These are phyloP conservation scores for Zymoseptoria brevis DNA, from an alignment of 2,329 filamentous ascomycete genomes.

Conservation along the genomic window DNA sequence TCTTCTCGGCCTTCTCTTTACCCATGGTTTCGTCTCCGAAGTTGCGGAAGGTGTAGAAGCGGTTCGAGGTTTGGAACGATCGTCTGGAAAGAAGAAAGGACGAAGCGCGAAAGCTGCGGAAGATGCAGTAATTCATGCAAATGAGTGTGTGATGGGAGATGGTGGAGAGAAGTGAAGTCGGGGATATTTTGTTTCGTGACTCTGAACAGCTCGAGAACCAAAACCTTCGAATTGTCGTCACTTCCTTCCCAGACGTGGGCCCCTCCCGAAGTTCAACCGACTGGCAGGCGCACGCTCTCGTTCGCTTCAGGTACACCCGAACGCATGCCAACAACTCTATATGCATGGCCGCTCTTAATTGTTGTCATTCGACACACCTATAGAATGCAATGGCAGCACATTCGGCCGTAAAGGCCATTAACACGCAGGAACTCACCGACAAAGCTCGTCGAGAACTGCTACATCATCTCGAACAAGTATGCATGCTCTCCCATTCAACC, in stretches of 20 bases:
- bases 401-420: conserved; percentile 58
- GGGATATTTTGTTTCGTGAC: background rate
- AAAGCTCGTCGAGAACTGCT: conserved; percentile 84
- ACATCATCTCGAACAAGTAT: conserved; percentile 87
- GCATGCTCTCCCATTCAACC: conserved; percentile 37
- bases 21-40: conserved; percentile 29
- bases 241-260: too few relatives aligned
- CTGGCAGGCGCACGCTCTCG: too few relatives aligned
- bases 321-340: too few relatives aligned
- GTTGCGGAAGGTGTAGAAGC: background rate
- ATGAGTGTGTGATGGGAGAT: background rate
- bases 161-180: background rate
- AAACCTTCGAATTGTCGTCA: background rate
- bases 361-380: too few relatives aligned
- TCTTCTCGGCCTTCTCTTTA: conserved; percentile 36
- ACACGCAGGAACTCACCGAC: conserved; percentile 66
- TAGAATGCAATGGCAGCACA: conserved; percentile 30
- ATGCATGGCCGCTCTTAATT: too few relatives aligned
- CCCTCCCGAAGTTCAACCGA: background rate
- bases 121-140: background rate
- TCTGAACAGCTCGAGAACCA: background rate
- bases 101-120: background rate
- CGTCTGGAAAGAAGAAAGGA: background rate
- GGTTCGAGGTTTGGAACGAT: background rate
- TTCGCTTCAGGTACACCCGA: too few relatives aligned